Percentiles rank a stretch among this genome's conserved stretches.
phyloP scores from a whole-genome alignment of 306 rosid genomes.

The Crotalaria pallida region DNA sequence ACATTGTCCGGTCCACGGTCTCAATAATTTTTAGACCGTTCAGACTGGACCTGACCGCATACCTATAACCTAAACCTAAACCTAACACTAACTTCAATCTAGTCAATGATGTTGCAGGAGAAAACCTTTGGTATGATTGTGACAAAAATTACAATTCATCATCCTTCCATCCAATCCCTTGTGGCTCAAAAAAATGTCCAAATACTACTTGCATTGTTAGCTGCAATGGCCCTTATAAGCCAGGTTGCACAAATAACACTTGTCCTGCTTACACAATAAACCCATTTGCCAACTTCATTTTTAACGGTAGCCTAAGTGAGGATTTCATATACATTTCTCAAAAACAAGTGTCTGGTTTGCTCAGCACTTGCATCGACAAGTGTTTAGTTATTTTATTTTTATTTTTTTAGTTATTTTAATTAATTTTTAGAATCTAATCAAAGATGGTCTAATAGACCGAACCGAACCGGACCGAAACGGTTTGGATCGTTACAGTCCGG shows the following conservation, averaged over 20 bases:
- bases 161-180: conserved; percentile 1
- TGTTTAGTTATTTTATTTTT: too few species aligned
- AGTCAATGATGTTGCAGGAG: conserved; percentile 33
- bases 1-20: too few species aligned
- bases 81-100: conserved; percentile 19
- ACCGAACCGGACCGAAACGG: too few species aligned
- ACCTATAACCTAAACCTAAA: too few species aligned
- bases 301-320: not conserved
- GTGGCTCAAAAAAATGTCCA: conserved; percentile 27
- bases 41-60: too few species aligned
- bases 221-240: conserved; percentile 31
- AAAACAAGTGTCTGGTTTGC: not conserved
- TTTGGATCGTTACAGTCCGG: too few species aligned
- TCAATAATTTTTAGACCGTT: too few species aligned
- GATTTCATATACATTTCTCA: conserved; percentile 14
- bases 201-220: not conserved
- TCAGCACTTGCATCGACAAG: not conserved
- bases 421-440: too few species aligned
- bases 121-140: conserved; percentile 30
- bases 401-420: too few species aligned
- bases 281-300: not conserved
- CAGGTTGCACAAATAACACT: conserved; percentile 34
- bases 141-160: conserved; percentile 29
- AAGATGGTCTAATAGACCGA: too few species aligned
- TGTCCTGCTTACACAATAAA: conserved; percentile 8